Percentiles rank a stretch among this genome's conserved stretches.
phyloP scores from a whole-genome alignment of 768 basidiomycete species.

The Phanerodontia chrysosporium region DNA sequence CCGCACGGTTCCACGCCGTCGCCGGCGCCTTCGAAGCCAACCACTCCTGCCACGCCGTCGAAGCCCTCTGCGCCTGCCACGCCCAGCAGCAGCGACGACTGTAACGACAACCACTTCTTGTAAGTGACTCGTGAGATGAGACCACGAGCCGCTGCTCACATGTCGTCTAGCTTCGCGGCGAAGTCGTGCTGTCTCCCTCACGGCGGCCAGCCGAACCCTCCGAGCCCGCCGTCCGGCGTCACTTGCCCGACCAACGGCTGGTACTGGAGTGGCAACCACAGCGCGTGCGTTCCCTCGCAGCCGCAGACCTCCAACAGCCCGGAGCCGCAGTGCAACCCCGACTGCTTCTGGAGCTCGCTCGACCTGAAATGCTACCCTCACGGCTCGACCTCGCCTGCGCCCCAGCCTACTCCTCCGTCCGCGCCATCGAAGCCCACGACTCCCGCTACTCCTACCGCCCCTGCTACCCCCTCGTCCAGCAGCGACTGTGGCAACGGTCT shows the following conservation, averaged over 20 bases:
- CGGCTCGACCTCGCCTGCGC: not conserved
- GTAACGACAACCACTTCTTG: slow-evolving; percentile 28
- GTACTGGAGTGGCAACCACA: slow-evolving; percentile 5
- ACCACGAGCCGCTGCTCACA: not conserved
- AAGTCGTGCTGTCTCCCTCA: slow-evolving; percentile 18
- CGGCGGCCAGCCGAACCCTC: not conserved
- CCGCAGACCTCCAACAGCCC: slow-evolving; percentile 5
- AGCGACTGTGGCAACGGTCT: slow-evolving; percentile 11
- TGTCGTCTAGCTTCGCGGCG: not conserved
- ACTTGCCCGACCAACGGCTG: slow-evolving; percentile 12
- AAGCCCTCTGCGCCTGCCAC: not conserved
- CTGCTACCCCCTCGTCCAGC: not conserved
- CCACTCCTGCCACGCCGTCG: slow-evolving; percentile 22
- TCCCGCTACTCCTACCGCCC: not conserved
- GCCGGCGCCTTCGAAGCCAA: slow-evolving; percentile 24
- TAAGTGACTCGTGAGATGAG: slow-evolving; percentile 10
- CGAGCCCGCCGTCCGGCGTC: slow-evolving; percentile 9
- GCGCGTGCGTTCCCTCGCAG: slow-evolving; percentile 9
- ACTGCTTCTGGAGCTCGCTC: slow-evolving; percentile 1
- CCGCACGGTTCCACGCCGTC: slow-evolving; percentile 16
- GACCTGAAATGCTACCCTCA: not conserved
- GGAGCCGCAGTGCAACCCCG: not conserved
- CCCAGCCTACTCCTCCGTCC: not conserved
- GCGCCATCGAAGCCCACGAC: not conserved
- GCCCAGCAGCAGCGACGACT: not conserved